Evolutionary conservation across 345 rosid genomes (phyloP), one percentile per base, ranked within the genome.

Genomic region (Chamaenerion angustifolium): DNA sequence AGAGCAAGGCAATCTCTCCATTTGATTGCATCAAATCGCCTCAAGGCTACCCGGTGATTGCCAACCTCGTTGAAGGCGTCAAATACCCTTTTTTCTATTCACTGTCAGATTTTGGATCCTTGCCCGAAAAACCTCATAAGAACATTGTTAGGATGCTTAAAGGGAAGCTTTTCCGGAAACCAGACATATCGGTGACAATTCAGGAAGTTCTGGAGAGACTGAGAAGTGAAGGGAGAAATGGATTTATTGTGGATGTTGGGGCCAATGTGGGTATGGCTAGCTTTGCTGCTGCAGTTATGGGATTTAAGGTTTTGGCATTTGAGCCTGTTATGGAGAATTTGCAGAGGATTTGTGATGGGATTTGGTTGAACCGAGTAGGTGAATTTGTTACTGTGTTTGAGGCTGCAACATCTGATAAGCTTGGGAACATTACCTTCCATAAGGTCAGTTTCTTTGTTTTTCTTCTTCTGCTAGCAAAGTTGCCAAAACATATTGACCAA

Each of bases 231-330:
- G 75, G 72, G 41, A 67, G 64, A 57, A 58, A 73, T 48, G 95
- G 93, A 46, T 41, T 76, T 43, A 76, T 92, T 14, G 72, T 92
- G 44, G 98, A 92, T 70, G 96, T 92, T 2, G 98, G 98, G 3
- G 96, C 98, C 43, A 92, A 92, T 67, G 95, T 92, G 6, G 98
- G 98, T 3, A 87, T 92, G 96, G 96, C 96, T 12, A 84, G 86
- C 64, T 87, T 92, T 27, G 93, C 96, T 0, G 95, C 98, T 0
- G 80, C 98, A 0, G 95, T 79, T 8, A 82, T 92, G 98, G 98
- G 96, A 42, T 87, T 82, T 54, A 82, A 52, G 59, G 98, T 87
- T 10, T 60, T 84, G 59, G 82, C 95, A 14, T 84, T 92, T 52
- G 98, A 92, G 66, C 95, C 96, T 21, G 95, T 92, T 51, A 64